Evolutionary conservation across 352 stramenopile species (phyloP).

Genomic region (Globisporangium nunn): DNA sequence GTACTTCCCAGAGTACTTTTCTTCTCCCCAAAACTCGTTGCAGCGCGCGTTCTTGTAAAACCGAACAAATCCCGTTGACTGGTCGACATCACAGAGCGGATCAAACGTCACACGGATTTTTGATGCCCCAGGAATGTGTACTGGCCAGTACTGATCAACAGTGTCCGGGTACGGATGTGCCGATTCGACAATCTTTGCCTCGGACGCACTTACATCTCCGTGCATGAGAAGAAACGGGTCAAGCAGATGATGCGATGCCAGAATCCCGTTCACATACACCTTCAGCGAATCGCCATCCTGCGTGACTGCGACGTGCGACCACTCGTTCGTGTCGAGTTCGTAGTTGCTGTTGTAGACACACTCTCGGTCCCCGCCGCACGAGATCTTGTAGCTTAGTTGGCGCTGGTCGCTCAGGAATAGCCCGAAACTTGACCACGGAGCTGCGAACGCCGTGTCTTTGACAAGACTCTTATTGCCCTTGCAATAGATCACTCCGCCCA

Average conservation of each 20-base stretch:
- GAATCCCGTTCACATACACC: constrained; percentile 60
- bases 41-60: constrained; percentile 67
- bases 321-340: constrained; percentile 49
- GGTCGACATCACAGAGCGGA: constrained; percentile 54
- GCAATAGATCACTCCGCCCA: constrained; percentile 58
- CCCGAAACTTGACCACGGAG: constrained; percentile 68
- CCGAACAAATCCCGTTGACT: constrained; percentile 51
- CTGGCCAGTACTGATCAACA: constrained; percentile 56
- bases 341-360: constrained; percentile 60
- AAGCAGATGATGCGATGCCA: constrained; percentile 54
- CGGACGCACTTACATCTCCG: constrained; percentile 23
- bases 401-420: constrained; percentile 59
- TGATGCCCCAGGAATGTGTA: constrained; percentile 62
- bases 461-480: constrained; percentile 64
- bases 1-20: constrained; percentile 66
- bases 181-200: constrained; percentile 60
- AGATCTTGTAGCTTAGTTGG: constrained; percentile 62
- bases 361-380: constrained; percentile 46
- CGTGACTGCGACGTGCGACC: constrained; percentile 61
- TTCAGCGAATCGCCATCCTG: constrained; percentile 54
- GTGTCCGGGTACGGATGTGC: constrained; percentile 41
- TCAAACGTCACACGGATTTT: constrained; percentile 77
- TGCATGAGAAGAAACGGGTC: constrained; percentile 61
- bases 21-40: constrained; percentile 63
- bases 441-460: constrained; percentile 29